Conservation (phyloP, 306 rosid species). For the Dryas alaskensis region DNA sequence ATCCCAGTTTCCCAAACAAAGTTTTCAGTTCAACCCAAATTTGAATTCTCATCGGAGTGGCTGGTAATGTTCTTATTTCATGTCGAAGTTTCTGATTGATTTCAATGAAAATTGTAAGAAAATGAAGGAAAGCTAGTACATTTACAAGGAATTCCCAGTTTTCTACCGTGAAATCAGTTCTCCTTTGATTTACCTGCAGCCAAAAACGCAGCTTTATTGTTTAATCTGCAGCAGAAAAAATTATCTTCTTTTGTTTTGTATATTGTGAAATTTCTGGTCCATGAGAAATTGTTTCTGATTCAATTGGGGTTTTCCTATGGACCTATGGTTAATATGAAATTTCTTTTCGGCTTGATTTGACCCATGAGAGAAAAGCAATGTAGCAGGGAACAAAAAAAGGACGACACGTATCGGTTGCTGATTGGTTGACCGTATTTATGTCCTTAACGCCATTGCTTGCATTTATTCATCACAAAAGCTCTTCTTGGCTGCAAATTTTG, state of each 20-base stretch:
- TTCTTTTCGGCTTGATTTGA: conserved; percentile 19
- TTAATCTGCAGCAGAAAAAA: neutral
- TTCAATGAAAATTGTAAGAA: neutral
- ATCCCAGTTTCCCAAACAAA: conserved; percentile 34
- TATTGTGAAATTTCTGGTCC: neutral
- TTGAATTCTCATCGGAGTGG: conserved; percentile 21
- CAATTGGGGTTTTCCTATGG: neutral
- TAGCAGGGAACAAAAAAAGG: neutral
- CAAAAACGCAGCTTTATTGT: neutral
- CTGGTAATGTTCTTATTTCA: conserved; percentile 44
- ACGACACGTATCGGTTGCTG: neutral
- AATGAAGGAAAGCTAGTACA: neutral
- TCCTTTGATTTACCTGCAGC: neutral
- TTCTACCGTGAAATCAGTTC: neutral
- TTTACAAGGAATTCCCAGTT: neutral
- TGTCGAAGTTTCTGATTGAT: neutral
- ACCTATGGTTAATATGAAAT: conserved; percentile 3
- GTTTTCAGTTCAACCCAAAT: conserved; percentile 29
- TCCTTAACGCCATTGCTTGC: neutral
- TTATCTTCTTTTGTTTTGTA: neutral
- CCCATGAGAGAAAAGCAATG: conserved; percentile 4
- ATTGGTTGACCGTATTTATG: neutral
- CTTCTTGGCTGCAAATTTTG: neutral
- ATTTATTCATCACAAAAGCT: conserved; percentile 10
- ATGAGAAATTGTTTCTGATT: neutral